Conservation (phyloP, 2,329 filamentous ascomycete species). For the Magnaporthiopsis poae region DNA sequence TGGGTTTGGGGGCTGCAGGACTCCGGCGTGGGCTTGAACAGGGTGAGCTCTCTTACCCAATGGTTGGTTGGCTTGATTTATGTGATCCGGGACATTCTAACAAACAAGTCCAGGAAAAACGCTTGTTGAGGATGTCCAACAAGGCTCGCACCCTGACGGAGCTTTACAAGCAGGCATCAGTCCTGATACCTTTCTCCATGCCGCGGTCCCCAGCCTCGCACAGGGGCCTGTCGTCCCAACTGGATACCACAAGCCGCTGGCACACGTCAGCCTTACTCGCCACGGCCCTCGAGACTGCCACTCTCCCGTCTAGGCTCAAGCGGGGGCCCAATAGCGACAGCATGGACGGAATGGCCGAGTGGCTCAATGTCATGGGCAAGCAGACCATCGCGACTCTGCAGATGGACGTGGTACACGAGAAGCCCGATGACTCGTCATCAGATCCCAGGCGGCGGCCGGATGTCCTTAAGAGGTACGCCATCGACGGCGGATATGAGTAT, state of each 20-base stretch:
- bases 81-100: neutral
- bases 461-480: constrained; percentile 3
- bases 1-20: constrained; percentile 82
- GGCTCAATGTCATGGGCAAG: constrained; percentile 65
- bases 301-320: constrained; percentile 63
- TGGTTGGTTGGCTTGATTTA: neutral
- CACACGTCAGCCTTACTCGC: constrained; percentile 68
- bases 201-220: constrained; percentile 23
- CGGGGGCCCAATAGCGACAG: constrained; percentile 30
- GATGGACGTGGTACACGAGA: constrained; percentile 45
- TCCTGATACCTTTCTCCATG: constrained; percentile 66
- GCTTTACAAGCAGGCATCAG: constrained; percentile 60
- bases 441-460: constrained; percentile 9
- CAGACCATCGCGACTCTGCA: constrained; percentile 68
- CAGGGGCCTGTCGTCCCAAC: neutral
- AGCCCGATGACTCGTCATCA: neutral
- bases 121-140: constrained; percentile 59
- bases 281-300: constrained; percentile 67
- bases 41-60: constrained; percentile 30
- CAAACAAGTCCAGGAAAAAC: constrained; percentile 42
- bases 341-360: constrained; percentile 53
- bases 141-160: constrained; percentile 61
- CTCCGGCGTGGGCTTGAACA: constrained; percentile 37
- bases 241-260: constrained; percentile 64
- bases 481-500: constrained; percentile 16